Evolutionary conservation across 768 basidiomycete genomes (phyloP).

Genomic region (Lactarius vividus): DNA sequence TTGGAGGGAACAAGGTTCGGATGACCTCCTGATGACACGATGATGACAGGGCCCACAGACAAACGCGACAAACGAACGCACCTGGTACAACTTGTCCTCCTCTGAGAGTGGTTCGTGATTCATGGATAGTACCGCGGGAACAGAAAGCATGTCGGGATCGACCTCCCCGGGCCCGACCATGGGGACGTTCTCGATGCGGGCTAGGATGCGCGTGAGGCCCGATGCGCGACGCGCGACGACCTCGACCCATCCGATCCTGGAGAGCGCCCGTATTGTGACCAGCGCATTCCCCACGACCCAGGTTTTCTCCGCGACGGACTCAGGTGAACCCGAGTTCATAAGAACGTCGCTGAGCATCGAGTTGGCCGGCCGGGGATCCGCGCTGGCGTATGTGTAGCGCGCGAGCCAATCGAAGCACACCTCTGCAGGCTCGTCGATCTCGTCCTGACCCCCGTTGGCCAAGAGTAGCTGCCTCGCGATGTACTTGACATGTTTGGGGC

Average conservation of each 20-base stretch:
- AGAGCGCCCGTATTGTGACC: conserved; percentile 73
- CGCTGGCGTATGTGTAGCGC: conserved; percentile 90
- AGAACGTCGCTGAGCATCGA: conserved; percentile 79
- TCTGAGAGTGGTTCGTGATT: conserved; percentile 44
- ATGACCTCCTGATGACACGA: conserved; percentile 21
- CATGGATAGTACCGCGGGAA: conserved; percentile 72
- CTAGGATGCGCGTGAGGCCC: conserved; percentile 81
- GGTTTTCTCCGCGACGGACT: conserved; percentile 60
- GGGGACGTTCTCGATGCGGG: conserved; percentile 85
- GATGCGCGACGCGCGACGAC: conserved; percentile 83
- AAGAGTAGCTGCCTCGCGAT: conserved; percentile 84
- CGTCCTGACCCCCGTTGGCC: conserved; percentile 71
- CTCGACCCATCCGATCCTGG: conserved; percentile 83
- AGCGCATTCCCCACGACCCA: conserved; percentile 88
- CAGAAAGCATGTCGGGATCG: conserved; percentile 69
- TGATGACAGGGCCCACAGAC: neutral
- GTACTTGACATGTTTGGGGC: conserved; percentile 77
- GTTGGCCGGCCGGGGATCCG: conserved; percentile 83
- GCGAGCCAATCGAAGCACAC: conserved; percentile 98
- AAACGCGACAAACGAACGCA: conserved; percentile 11
- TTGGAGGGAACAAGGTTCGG: conserved; percentile 17
- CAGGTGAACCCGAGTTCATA: conserved; percentile 51
- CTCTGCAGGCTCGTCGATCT: conserved; percentile 86
- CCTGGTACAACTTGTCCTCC: conserved; percentile 29
- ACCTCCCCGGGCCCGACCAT: conserved; percentile 82